These are phyloP conservation scores for Geotrichum citri-aurantii DNA, from an alignment of 1,139 yeast species.

Conservation along the genomic window DNA sequence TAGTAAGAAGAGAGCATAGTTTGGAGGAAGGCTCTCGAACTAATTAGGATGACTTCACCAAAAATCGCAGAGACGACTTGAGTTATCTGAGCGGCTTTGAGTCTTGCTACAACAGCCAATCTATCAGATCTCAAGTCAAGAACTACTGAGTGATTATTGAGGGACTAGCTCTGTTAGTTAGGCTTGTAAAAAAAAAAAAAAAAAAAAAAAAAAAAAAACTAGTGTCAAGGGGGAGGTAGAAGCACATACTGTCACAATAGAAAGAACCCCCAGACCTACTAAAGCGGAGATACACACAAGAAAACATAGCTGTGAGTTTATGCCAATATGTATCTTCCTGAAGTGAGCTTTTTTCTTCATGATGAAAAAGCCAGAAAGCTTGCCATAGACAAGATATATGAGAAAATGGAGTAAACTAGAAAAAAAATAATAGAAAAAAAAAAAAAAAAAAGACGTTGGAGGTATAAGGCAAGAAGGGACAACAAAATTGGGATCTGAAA, in stretches of 20 bases:
- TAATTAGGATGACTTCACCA: conserved; percentile 46
- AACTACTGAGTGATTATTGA: conserved; percentile 60
- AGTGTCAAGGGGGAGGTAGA: conserved; percentile 10
- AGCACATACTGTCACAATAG: conserved; percentile 59
- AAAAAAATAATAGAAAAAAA: no score
- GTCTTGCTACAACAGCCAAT: conserved; percentile 69
- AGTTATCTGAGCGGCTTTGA: conserved; percentile 71
- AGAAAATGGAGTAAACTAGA: no score
- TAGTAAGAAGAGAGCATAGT: conserved; percentile 26
- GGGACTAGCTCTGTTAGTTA: conserved; percentile 29
- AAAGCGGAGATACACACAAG: conserved; percentile 68
- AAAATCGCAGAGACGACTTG: conserved; percentile 59
- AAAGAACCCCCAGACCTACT: conserved; percentile 62
- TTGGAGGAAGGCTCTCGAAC: conserved; percentile 30
- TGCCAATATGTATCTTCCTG: conserved; percentile 25
- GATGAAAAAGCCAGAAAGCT: not conserved
- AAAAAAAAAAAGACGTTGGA: no score
- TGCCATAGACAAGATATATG: not conserved
- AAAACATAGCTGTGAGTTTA: conserved; percentile 59
- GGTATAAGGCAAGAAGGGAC: no score
- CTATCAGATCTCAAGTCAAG: conserved; percentile 62
- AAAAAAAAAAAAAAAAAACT: no score
- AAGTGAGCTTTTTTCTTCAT: not conserved
- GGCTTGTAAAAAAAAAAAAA: conserved; percentile 7
- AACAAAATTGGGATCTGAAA: no score